Conservation (phyloP, 768 basidiomycete genomes). For the Jaapia argillacea region DNA sequence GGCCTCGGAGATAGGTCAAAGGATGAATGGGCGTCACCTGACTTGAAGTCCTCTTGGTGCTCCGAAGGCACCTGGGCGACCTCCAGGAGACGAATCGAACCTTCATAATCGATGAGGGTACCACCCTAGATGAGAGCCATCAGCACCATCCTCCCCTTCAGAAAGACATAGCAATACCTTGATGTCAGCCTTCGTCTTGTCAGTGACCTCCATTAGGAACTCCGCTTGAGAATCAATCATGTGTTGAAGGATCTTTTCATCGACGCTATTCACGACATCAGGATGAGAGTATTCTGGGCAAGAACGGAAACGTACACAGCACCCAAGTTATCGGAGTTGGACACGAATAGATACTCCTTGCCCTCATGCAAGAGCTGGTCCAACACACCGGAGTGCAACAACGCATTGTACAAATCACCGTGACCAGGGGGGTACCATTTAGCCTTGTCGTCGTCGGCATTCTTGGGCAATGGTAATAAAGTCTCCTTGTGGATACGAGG, state of each 20-base stretch:
- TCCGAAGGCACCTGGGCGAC: constrained; percentile 92
- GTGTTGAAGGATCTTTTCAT: constrained; percentile 45
- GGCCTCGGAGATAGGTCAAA: constrained; percentile 2
- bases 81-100: constrained; percentile 80
- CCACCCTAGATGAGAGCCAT: no score
- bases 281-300: background rate
- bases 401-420: constrained; percentile 91
- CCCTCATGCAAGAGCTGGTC: constrained; percentile 85
- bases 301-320: constrained; percentile 57
- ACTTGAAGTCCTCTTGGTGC: constrained; percentile 92
- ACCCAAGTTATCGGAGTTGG: constrained; percentile 95
- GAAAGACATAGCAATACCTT: no score
- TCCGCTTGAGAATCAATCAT: constrained; percentile 58
- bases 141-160: no score
- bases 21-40: no score
- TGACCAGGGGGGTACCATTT: constrained; percentile 97
- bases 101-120: constrained; percentile 87
- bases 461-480: constrained; percentile 73
- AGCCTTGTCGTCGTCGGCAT: constrained; percentile 75
- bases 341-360: constrained; percentile 96
- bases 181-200: constrained; percentile 70
- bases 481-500: constrained; percentile 89
- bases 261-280: constrained; percentile 8
- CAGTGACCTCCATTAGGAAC: constrained; percentile 71
- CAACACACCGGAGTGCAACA: constrained; percentile 83